phyloP scores from a whole-genome alignment of 495 filamentous ascomycete species.

The Neurospora sp. region DNA sequence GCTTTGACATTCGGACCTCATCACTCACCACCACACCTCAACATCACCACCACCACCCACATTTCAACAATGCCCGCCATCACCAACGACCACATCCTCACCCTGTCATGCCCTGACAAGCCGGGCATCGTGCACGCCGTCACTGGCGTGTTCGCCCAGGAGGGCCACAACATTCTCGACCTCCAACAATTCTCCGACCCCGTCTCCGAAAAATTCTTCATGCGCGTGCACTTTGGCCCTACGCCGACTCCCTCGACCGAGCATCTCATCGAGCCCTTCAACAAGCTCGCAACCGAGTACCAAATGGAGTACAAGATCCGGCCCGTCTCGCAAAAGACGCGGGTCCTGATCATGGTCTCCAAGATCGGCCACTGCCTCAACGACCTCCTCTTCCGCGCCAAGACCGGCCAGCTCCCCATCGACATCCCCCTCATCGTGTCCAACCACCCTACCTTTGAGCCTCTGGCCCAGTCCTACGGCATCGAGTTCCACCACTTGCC shows the following conservation, averaged over 20 bases:
- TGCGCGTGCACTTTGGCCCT: conserved; percentile 62
- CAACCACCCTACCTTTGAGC: conserved; percentile 62
- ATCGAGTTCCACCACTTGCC: conserved; percentile 66
- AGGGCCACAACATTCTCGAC: conserved; percentile 63
- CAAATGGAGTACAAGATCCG: conserved; percentile 54
- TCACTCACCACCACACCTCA: too few relatives aligned
- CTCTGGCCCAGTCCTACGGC: conserved; percentile 57
- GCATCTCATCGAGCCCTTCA: conserved; percentile 41
- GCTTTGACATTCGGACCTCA: too few relatives aligned
- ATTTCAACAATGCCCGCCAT: conserved; percentile 17
- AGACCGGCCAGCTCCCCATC: conserved; percentile 53
- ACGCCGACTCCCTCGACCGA: conserved; percentile 27
- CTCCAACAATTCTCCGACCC: conserved; percentile 65
- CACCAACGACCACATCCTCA: conserved; percentile 54
- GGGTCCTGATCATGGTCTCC: conserved; percentile 70
- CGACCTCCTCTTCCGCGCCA: conserved; percentile 64
- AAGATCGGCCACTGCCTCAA: conserved; percentile 76
- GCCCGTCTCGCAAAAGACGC: conserved; percentile 50
- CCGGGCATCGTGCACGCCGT: conserved; percentile 69
- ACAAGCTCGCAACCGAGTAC: conserved; percentile 45
- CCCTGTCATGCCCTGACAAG: conserved; percentile 64
- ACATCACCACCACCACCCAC: conserved; percentile 1
- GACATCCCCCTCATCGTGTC: conserved; percentile 61
- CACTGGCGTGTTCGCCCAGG: conserved; percentile 54
- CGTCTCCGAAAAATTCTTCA: conserved; percentile 59